Conservation (phyloP, 1,284 basidiomycete genomes). For the Cryptococcus floricola region DNA sequence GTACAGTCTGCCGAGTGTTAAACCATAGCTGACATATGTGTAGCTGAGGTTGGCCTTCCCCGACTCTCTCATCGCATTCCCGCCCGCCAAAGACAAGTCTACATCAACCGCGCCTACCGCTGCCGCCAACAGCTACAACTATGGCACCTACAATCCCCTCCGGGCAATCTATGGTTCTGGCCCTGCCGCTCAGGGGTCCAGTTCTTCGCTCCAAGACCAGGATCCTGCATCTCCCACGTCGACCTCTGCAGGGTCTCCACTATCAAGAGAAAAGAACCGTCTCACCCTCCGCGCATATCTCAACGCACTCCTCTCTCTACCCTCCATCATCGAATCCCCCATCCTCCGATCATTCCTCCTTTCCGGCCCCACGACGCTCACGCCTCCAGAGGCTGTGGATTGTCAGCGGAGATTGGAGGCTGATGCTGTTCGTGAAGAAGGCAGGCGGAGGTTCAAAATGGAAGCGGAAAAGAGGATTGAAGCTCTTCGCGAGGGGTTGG, state of each 20-base stretch:
- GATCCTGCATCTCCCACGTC: conserved; percentile 4
- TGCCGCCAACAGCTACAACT: conserved; percentile 17
- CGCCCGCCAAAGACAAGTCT: conserved; percentile 80
- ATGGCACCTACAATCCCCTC: conserved; percentile 46
- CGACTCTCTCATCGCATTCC: conserved; percentile 68
- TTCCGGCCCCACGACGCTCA: conserved; percentile 68
- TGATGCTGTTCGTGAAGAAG: conserved; percentile 84
- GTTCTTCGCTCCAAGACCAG: conserved; percentile 2
- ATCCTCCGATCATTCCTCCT: conserved; percentile 83
- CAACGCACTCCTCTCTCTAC: conserved; percentile 69
- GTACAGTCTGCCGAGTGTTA: conserved; percentile 17
- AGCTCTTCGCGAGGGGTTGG: conserved; percentile 76
- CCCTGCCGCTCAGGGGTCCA: conserved; percentile 26
- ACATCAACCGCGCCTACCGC: conserved; percentile 52
- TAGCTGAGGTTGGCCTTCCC: conserved; percentile 81
- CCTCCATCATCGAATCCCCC: conserved; percentile 73
- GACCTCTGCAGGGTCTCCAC: conserved; percentile 47
- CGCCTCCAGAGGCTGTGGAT: conserved; percentile 73
- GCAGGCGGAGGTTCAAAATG: conserved; percentile 74
- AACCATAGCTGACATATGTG: background rate
- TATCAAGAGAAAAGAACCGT: conserved; percentile 90
- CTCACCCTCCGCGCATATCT: conserved; percentile 91
- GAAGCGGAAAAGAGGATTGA: conserved; percentile 86
- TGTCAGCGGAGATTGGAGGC: conserved; percentile 76
- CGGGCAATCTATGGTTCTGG: conserved; percentile 48